Evolutionary conservation across 1,284 basidiomycete species (phyloP).

Genomic region (Rhodotorula sp.): DNA sequence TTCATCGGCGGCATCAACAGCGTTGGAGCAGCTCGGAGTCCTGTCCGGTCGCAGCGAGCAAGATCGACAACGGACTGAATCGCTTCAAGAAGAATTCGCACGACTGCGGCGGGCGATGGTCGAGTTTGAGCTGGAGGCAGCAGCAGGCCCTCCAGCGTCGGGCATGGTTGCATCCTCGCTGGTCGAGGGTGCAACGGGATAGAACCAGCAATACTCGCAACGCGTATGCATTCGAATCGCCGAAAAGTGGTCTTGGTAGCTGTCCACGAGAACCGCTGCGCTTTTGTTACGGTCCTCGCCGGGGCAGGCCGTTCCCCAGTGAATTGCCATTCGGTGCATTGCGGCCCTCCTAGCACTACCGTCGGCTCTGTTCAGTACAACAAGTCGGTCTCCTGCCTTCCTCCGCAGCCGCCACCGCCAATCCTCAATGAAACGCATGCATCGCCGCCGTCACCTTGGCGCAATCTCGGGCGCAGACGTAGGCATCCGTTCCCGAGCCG

Average conservation of each 20-base stretch:
- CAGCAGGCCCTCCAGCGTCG: not conserved
- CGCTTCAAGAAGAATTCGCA: constrained; percentile 11
- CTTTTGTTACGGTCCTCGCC: no score
- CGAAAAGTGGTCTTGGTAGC: no score
- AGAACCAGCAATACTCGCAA: not conserved
- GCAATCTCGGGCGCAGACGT: constrained; percentile 20
- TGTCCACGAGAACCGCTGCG: no score
- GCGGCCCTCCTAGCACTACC: no score
- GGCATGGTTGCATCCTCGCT: not conserved
- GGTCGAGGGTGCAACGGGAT: not conserved
- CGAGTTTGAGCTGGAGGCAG: constrained; percentile 1
- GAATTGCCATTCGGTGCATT: no score
- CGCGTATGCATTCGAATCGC: no score
- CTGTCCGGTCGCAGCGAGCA: not conserved
- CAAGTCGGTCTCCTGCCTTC: not conserved
- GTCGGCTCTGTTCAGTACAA: not conserved
- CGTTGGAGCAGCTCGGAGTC: constrained; percentile 6
- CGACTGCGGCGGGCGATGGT: constrained; percentile 26
- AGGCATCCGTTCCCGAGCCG: constrained; percentile 50
- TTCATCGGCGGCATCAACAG: not conserved
- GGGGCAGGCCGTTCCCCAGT: no score
- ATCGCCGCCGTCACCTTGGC: not conserved
- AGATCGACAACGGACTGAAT: constrained; percentile 7
- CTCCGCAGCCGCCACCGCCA: no score
- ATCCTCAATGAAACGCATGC: not conserved